Base-by-base conservation (phyloP, 176 grass and related monocot genomes). In the Hyparrhenia diplandra region DNA sequence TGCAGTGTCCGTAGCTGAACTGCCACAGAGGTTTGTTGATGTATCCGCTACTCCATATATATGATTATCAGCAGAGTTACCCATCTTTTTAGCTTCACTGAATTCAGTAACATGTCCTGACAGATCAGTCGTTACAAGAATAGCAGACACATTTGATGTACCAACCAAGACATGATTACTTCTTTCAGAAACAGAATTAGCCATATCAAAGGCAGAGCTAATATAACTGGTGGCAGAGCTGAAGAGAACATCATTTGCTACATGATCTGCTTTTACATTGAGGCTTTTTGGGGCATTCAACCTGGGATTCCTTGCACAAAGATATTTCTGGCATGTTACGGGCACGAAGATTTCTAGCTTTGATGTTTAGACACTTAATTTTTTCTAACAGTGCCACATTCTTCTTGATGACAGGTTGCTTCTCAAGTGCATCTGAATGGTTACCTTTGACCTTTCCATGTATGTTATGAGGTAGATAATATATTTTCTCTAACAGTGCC, bases 361-460 rank as follows among this genome's bases (percentile, higher is more conserved):
- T 97, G 77, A 75, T 89, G 73, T 97, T 94, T 84, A 92, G 72
- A 62, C 64, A 88, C 83, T 83, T 92, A 63, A 97, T 90, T 82
- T 97, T n/a, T 97, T 97, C 82, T 64, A 94, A 88, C 34, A 97
- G 42, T 43, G 67, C 43, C 45, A 84, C 21, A 78, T 90, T 83
- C 88, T 92, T 92, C 72, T 82, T 87, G 59, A 85, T 84, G 81
- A 83, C 27, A 79, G 85, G 74, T 77, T 91, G 61, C 69, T 86
- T 80, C 68, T 88, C 62, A 69, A 64, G 77, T 45, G 60, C 61
- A 67, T 57, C 72, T 58, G 77, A 58, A 79, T 13, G 30, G 42
- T 25, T 75, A 72, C 55, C 52, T 75, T 79, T 67, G 78, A 80
- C 51, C 75, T 83, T 82, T 27, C 80, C 81, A 82, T 18, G 40